Evolutionary conservation across 352 stramenopile genomes (phyloP).

Genomic region (Pythium pectinolyticum): DNA sequence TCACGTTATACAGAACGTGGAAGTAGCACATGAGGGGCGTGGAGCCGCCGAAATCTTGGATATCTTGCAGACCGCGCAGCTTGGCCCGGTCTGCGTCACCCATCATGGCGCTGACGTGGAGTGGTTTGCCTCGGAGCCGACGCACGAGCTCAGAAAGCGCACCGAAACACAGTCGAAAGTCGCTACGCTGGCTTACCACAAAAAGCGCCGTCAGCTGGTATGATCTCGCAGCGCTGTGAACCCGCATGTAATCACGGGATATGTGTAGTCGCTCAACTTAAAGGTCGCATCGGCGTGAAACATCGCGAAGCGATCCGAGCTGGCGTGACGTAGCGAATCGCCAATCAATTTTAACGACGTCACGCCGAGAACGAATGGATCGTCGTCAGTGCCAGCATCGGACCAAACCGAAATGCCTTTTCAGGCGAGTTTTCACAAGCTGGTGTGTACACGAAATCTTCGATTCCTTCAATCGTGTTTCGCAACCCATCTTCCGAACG

Average conservation of each 20-base stretch:
- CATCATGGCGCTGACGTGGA: not conserved
- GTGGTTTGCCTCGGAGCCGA: not conserved
- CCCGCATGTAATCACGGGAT: not conserved
- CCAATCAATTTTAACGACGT: constrained; percentile 1
- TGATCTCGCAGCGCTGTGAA: not conserved
- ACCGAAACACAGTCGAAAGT: not conserved
- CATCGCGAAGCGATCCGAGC: not conserved
- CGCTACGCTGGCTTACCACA: constrained; percentile 4
- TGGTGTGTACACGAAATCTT: constrained; percentile 1
- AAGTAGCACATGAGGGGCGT: constrained; percentile 25
- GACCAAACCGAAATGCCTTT: not conserved
- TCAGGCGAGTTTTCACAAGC: not conserved
- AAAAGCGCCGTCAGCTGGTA: not conserved
- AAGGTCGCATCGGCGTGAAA: constrained; percentile 3
- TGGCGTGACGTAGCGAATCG: not conserved
- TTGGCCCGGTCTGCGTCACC: constrained; percentile 4
- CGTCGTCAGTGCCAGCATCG: not conserved
- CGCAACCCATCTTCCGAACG: not conserved
- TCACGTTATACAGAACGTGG: constrained; percentile 29
- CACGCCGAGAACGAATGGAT: constrained; percentile 1
- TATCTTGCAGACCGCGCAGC: constrained; percentile 1
- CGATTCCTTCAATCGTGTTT: constrained; percentile 6
- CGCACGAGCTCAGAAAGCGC: not conserved
- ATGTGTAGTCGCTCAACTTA: not conserved
- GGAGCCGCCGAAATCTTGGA: not conserved